Evolutionary conservation across 495 filamentous ascomycete genomes (phyloP), one percentile per base, ranked within the genome.

Genomic region (Schizothecium vesticola): DNA sequence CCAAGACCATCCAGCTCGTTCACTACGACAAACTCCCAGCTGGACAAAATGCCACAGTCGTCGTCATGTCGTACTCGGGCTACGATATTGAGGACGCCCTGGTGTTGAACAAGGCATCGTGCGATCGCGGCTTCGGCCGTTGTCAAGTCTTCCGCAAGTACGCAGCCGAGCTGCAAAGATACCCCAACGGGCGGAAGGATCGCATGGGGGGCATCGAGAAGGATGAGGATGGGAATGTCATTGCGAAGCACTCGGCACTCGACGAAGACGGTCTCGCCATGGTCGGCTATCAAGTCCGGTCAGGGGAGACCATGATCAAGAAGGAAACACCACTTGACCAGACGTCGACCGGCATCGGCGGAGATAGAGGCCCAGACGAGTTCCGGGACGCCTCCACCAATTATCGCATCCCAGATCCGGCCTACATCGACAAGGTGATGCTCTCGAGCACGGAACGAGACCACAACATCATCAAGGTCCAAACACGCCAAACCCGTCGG

Each of bases 61-160:
- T 95, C 10, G 96, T 99, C 72, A 98, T 98, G 96, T 96, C 92
- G 71, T 99, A 96, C 78, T 97, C 93, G 3, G 95, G 95, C 16
- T 99, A 99, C 79, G 96, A 99, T 87, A 98, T 98, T 74, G 95
- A 99, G 83, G 95, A 99, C 83, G 96, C 95, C 16, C 84, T 99
- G 6, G 94, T 99, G 2, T 75, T 99, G 66, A 99, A 98, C 84
- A 97, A 97, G 81, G 92, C 92, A 28, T 97, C 92, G 1, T 88
- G 90, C 56, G 95, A 99, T 75, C 86, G 95, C 69, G 96, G 95
- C 8, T 98, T 97, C 71, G 96, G 95, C 33, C 88, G 95, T 19
- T 97, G 94, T 75, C 96, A 98, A 73, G 96, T 99, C 9, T 95
- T 97, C 84, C 88, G 90, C 62, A 96, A 93, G 74, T 93, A 96